Evolutionary conservation across 1,139 yeast genomes (phyloP).

Genomic region (Saccharomyces hybrid): DNA sequence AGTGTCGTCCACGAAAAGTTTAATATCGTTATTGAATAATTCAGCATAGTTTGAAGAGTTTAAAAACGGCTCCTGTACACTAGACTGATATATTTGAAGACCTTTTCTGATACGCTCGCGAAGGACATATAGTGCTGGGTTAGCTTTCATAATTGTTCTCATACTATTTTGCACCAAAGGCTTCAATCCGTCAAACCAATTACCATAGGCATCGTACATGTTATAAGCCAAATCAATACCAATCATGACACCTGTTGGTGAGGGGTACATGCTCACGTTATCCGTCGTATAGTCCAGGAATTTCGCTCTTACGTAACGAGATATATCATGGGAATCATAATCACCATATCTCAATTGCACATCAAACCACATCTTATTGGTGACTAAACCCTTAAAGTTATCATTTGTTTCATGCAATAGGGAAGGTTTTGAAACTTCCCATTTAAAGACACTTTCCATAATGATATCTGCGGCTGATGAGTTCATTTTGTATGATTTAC

Average conservation of each 20-base stretch:
- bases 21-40: constrained; percentile 74
- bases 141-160: constrained; percentile 90
- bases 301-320: constrained; percentile 89
- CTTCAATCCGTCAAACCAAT: constrained; percentile 95
- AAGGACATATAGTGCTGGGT: constrained; percentile 86
- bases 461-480: constrained; percentile 91
- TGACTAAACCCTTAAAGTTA: too few species aligned
- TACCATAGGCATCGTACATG: constrained; percentile 93
- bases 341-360: constrained; percentile 95
- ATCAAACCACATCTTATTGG: constrained; percentile 97
- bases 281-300: constrained; percentile 90
- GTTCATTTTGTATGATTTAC: constrained; percentile 96
- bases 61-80: constrained; percentile 86
- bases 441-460: constrained; percentile 65
- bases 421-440: constrained; percentile 85
- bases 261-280: constrained; percentile 77
- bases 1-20: constrained; percentile 82
- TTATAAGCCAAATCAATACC: constrained; percentile 93
- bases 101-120: constrained; percentile 94
- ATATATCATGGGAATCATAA: constrained; percentile 93
- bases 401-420: constrained; percentile 58
- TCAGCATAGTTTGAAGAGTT: constrained; percentile 89
- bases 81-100: constrained; percentile 85
- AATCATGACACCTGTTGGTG: constrained; percentile 86
- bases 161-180: constrained; percentile 85